These are phyloP conservation scores for Cladobotryum protrusum DNA, from an alignment of 2,329 filamentous ascomycete genomes.

Conservation along the genomic window DNA sequence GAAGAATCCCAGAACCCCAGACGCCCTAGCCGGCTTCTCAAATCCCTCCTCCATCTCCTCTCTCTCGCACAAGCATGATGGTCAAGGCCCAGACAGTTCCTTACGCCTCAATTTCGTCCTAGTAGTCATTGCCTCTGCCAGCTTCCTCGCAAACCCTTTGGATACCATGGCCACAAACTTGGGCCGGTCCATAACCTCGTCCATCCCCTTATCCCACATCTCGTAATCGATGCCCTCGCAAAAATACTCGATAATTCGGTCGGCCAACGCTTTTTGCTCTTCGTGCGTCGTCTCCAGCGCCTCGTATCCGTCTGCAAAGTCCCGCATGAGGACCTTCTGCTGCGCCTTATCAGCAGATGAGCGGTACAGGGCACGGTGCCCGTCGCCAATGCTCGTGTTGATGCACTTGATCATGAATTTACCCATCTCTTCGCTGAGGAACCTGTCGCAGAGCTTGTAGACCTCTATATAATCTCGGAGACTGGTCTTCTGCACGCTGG, in stretches of 20 bases:
- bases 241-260: slow-evolving; percentile 26
- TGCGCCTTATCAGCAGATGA: slow-evolving; percentile 19
- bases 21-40: too few relatives aligned
- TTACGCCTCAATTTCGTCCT: slow-evolving; percentile 24
- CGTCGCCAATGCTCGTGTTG: slow-evolving; percentile 23
- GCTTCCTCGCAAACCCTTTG: slow-evolving; percentile 24
- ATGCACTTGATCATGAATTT: slow-evolving; percentile 26
- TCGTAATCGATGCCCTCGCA: slow-evolving; percentile 25
- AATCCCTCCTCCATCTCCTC: too few relatives aligned
- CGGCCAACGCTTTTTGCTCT: slow-evolving; percentile 18
- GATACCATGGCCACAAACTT: slow-evolving; percentile 27
- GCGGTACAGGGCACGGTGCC: slow-evolving; percentile 27
- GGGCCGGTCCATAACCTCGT: slow-evolving; percentile 22
- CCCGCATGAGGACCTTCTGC: slow-evolving; percentile 25
- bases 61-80: too few relatives aligned
- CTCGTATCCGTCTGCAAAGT: slow-evolving; percentile 32
- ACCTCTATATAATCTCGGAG: slow-evolving; percentile 30
- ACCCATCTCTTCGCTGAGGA: slow-evolving; percentile 25
- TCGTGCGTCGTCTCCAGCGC: slow-evolving; percentile 20
- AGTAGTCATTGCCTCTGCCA: slow-evolving; percentile 17
- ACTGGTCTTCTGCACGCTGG: slow-evolving; percentile 19
- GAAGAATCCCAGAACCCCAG: too few relatives aligned
- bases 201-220: slow-evolving; percentile 20
- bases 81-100: slow-evolving; percentile 21
- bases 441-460: slow-evolving; percentile 32